Evolutionary conservation across 495 filamentous ascomycete genomes (phyloP), one percentile per base, ranked within the genome.

Genomic region (Penicillium roqueforti): DNA sequence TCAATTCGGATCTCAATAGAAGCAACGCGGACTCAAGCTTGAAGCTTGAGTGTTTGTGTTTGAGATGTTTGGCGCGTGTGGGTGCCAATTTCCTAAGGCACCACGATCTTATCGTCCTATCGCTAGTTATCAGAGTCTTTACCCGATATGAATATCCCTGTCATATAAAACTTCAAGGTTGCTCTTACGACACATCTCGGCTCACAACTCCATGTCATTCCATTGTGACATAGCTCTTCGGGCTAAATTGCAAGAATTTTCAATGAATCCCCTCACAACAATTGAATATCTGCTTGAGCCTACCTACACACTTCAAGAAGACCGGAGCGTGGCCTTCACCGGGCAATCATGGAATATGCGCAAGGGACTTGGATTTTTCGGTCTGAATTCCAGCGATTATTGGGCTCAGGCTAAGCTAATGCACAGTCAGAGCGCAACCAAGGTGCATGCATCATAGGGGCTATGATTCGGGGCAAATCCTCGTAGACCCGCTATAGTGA

Each of bases 61-160:
- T 61, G 59, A 43, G 46, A 32, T 61, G 59, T 61, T 61, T 61
- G 55, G 10, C 37, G 29, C 18, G 41, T 18, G 22, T 41, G 32
- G 42, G 1, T 53, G 45, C 40, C 55, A 20, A 7, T 4, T 36
- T 45, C 3, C 5, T 41, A 14, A 57, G 42, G 41, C 42, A 14
- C 3, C 9, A 16, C 5, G 18, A 11, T 32, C 26, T 42, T 53
- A 53, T 53, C 50, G 26, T 5, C 39, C 34, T 44, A 52, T 52
- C 40, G 29, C 16, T 51, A 51, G 40, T 34, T 42, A 52, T 52
- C 50, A 29, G 19, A 29, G 23, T 50, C 47, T 10, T 31, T 31
- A 29, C 28, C 28, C 28, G 28, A 29, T 8, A 47, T 29, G n/a
- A 13, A 19, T 19, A 26, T 45, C 42, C n/a, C 11, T 14, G 41